A percentile compares a stretch with the other conserved stretches of the same genome.
These are phyloP conservation scores for Geoglossum cookeanum DNA, from an alignment of 2,329 filamentous ascomycete genomes.

Conservation along the genomic window DNA sequence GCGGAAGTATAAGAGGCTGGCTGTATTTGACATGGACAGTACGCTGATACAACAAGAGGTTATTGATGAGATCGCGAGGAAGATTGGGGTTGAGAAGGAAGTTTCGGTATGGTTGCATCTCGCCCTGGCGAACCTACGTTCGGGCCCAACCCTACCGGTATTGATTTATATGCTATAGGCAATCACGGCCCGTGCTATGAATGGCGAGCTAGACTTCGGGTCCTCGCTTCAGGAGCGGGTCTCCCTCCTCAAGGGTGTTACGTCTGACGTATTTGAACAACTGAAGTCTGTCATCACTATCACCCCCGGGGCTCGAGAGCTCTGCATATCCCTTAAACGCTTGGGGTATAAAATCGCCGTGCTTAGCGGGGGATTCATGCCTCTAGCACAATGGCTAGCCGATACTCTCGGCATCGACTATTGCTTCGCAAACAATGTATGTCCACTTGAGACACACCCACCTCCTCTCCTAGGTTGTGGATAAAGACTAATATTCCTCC, in stretches of 20 bases:
- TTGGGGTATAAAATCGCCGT: conserved; percentile 80
- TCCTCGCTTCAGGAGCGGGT: conserved; percentile 66
- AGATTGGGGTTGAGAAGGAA: conserved; percentile 60
- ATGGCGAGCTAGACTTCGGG: conserved; percentile 85
- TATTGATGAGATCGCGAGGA: conserved; percentile 82
- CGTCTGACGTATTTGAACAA: conserved; percentile 58
- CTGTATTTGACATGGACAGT: conserved; percentile 97
- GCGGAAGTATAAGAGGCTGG: conserved; percentile 63
- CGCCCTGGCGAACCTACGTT: neutral
- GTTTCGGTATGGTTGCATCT: conserved; percentile 37
- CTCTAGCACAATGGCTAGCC: conserved; percentile 74
- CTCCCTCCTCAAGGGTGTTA: conserved; percentile 60
- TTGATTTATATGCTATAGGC: conserved; percentile 21
- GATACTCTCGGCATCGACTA: conserved; percentile 67
- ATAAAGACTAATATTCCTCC: neutral
- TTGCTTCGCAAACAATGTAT: conserved; percentile 68
- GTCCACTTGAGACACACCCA: conserved; percentile 6
- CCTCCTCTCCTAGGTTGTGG: too few species aligned
- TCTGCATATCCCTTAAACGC: conserved; percentile 54
- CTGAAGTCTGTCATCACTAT: conserved; percentile 59
- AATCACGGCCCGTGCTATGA: conserved; percentile 89
- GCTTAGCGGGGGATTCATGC: conserved; percentile 78
- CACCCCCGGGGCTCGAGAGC: conserved; percentile 58
- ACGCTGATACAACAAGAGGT: conserved; percentile 95
- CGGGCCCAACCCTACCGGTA: neutral